Base-by-base conservation (phyloP, 805 yeast genomes). In the Candida nitratophila region DNA sequence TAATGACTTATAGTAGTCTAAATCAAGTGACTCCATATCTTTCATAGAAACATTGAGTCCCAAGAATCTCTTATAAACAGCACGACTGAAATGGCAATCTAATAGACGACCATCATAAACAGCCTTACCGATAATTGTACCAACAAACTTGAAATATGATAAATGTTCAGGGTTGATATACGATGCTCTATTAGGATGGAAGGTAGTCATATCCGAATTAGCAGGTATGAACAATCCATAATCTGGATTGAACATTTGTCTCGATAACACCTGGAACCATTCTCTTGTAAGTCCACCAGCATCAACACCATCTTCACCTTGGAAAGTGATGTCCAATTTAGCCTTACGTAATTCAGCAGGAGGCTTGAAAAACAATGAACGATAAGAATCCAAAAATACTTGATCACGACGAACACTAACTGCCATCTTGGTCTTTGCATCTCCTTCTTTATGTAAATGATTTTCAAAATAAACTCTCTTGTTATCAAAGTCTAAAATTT, bases 211-310 rank as follows among this genome's bases (percentile, higher is more conserved):
- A 56, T 91, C 98, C 8, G 95, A 78, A 0, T 95, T 86, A 37
- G 89, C 96, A 0, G 98, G 96, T 1, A 84, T 71, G 60, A 91
- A 93, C 49, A 93, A 67, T 0, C 96, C 97, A 66, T 89, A 89
- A 56, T 88, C 96, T 0, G 98, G 95, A 59, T 91, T 89, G 66
- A 93, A 88, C 87, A 93, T 90, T 60, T 91, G 97, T 49, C 96
- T 73, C 0, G 96, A 81, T 39, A 93, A 65, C 5, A 90, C 96
- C 60, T 90, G 97, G 57, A 83, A 90, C 99, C 99, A 93, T 61
- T 93, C 99, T 56, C 99, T 73, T 0, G 97, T 86, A 15, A 93
- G 82, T 35, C 99, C 99, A 52, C 99, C 99, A 3, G 96, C 99
- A 70, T 93, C 99, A 40, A 93, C 86, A 52, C 98, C 99, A 44